These are phyloP conservation scores for Cryphonectria nitschkei DNA, from an alignment of 2,329 filamentous ascomycete genomes.

Conservation along the genomic window DNA sequence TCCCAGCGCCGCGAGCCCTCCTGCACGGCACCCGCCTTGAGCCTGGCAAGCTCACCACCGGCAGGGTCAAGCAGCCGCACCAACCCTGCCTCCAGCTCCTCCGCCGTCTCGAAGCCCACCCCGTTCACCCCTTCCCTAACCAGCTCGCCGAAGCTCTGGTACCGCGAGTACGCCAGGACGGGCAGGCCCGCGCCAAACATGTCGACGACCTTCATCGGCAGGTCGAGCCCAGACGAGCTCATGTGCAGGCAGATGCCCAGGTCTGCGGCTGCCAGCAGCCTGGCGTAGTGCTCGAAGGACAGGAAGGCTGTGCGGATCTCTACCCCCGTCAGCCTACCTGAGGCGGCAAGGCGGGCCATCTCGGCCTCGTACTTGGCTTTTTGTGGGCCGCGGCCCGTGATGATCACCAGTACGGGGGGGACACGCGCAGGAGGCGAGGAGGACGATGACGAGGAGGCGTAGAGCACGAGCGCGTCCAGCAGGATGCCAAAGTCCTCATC, in stretches of 20 bases:
- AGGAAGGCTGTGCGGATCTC: slow-evolving; percentile 84
- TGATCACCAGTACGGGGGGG: slow-evolving; percentile 81
- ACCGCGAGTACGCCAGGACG: slow-evolving; percentile 82
- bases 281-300: slow-evolving; percentile 80
- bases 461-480: slow-evolving; percentile 77
- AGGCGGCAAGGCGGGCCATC: slow-evolving; percentile 63
- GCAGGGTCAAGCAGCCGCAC: slow-evolving; percentile 62
- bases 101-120: slow-evolving; percentile 75
- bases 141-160: slow-evolving; percentile 89
- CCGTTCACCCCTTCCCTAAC: slow-evolving; percentile 87
- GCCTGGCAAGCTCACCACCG: slow-evolving; percentile 57
- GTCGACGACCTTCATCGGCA: slow-evolving; percentile 99
- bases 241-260: slow-evolving; percentile 90
- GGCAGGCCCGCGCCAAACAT: slow-evolving; percentile 97
- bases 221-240: slow-evolving; percentile 90
- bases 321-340: slow-evolving; percentile 69
- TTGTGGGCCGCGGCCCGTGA: slow-evolving; percentile 91
- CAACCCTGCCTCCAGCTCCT: slow-evolving; percentile 67
- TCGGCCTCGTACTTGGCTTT: slow-evolving; percentile 73
- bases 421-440: slow-evolving; percentile 34
- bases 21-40: slow-evolving; percentile 71
- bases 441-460: slow-evolving; percentile 42
- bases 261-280: slow-evolving; percentile 81
- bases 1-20: slow-evolving; percentile 85
- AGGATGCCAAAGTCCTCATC: slow-evolving; percentile 94